A percentile compares a stretch with the other conserved stretches of the same genome.
Conservation (phyloP, 1,284 basidiomycete species). For the Cryptococcus depauperatus region DNA sequence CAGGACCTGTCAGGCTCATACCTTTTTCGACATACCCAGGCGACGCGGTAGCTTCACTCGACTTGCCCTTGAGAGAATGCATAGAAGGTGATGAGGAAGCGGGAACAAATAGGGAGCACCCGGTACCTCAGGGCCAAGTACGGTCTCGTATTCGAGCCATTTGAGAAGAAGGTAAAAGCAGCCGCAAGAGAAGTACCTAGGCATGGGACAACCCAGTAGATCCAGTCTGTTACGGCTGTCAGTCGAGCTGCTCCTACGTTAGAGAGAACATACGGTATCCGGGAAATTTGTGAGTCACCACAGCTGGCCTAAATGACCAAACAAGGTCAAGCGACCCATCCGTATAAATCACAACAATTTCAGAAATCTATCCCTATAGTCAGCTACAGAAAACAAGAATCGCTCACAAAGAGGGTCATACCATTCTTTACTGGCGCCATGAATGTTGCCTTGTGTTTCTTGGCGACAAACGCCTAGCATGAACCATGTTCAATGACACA, state of each 20-base stretch:
- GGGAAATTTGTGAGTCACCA: conserved; percentile 32
- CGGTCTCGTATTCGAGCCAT: conserved; percentile 42
- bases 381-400: neutral
- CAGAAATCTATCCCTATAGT: conserved; percentile 30
- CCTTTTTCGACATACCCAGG: conserved; percentile 4
- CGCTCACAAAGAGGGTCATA: conserved; percentile 43
- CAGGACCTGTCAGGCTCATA: conserved; percentile 28
- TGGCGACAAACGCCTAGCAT: conserved; percentile 46
- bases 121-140: conserved; percentile 32
- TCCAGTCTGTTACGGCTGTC: too few relatives aligned
- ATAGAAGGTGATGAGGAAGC: too few relatives aligned
- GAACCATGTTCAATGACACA: conserved; percentile 45
- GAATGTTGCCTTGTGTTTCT: conserved; percentile 49
- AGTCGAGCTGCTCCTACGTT: neutral
- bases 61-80: neutral
- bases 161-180: conserved; percentile 43
- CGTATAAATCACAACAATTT: conserved; percentile 45
- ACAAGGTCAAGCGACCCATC: conserved; percentile 45
- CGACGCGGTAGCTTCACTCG: too few relatives aligned
- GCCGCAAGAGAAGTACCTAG: conserved; percentile 39
- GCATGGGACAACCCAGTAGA: conserved; percentile 44
- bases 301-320: conserved; percentile 44
- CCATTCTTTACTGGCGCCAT: conserved; percentile 51
- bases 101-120: neutral
- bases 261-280: too few relatives aligned